These are phyloP conservation scores for Nitzschia putrida DNA, from an alignment of 108 stramenopile genomes.

Conservation along the genomic window DNA sequence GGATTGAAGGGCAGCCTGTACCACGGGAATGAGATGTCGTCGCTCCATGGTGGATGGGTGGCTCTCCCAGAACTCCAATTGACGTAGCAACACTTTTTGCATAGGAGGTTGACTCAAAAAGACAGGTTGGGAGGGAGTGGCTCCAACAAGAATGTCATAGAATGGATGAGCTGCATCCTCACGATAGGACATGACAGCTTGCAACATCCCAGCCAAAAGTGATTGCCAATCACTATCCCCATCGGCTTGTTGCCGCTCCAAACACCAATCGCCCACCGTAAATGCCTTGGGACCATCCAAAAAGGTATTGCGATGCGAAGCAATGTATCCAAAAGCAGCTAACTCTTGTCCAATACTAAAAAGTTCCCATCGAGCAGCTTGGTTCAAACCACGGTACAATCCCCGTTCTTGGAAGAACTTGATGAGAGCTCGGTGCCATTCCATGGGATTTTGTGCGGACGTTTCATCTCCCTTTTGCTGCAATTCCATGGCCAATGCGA, in stretches of 20 bases:
- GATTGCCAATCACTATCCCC: conserved; percentile 20
- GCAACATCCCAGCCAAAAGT: conserved; percentile 11
- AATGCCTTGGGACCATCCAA: conserved; percentile 11
- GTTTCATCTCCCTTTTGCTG: conserved; percentile 42
- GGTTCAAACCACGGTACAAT: conserved; percentile 30
- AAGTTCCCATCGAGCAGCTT: conserved; percentile 30
- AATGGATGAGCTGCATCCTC: conserved; percentile 21
- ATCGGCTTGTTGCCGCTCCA: conserved; percentile 11
- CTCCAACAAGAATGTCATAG: conserved; percentile 26
- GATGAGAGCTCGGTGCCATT: conserved; percentile 45
- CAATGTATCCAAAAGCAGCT: conserved; percentile 29
- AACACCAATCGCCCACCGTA: conserved; percentile 34
- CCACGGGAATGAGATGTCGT: conserved; percentile 8
- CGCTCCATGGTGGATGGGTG: conserved; percentile 19
- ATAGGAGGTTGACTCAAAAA: conserved; percentile 29
- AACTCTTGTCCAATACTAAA: conserved; percentile 54
- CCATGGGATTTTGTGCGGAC: conserved; percentile 37
- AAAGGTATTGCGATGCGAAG: neutral
- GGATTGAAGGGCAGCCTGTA: conserved; percentile 32
- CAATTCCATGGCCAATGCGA: conserved; percentile 37
- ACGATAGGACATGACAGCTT: conserved; percentile 16
- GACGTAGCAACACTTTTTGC: conserved; percentile 30
- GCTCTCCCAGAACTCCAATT: conserved; percentile 31
- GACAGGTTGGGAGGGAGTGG: conserved; percentile 18
- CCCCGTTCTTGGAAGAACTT: conserved; percentile 38